These are phyloP conservation scores for Mycena sp. DNA, from an alignment of 1,284 basidiomycete genomes.

Conservation along the genomic window DNA sequence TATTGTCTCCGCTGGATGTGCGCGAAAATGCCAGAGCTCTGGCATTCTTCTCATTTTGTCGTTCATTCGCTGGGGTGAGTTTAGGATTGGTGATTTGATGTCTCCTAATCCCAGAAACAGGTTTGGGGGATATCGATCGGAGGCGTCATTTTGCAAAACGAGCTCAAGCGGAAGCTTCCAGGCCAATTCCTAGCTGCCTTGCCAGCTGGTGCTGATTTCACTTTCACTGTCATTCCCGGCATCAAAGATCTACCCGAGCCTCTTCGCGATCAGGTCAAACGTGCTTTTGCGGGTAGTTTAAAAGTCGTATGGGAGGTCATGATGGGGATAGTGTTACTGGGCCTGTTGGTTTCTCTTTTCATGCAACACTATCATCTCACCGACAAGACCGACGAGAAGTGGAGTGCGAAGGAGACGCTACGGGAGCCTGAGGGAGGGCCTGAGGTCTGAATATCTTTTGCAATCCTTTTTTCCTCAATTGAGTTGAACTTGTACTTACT, in stretches of 20 bases:
- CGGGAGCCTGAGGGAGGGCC: no score
- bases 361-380: neutral
- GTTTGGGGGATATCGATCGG: conserved; percentile 33
- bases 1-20: conserved; percentile 43
- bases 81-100: no score
- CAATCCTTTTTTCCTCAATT: no score
- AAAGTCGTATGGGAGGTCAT: neutral
- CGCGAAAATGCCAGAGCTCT: conserved; percentile 37
- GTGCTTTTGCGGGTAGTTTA: neutral
- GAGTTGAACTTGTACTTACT: no score
- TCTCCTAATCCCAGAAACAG: no score
- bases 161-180: conserved; percentile 22
- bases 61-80: conserved; percentile 31
- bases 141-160: conserved; percentile 32
- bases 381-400: neutral
- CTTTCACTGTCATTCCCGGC: neutral
- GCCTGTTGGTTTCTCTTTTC: neutral
- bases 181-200: conserved; percentile 14
- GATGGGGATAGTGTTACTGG: neutral
- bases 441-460: no score
- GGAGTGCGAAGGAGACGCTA: neutral
- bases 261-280: neutral
- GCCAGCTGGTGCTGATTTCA: neutral
- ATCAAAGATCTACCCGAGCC: neutral
- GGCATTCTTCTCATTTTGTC: conserved; percentile 39